Evolutionary conservation across 306 rosid genomes (phyloP), one percentile per base, ranked within the genome.

Genomic region (Canavalia gladiata): DNA sequence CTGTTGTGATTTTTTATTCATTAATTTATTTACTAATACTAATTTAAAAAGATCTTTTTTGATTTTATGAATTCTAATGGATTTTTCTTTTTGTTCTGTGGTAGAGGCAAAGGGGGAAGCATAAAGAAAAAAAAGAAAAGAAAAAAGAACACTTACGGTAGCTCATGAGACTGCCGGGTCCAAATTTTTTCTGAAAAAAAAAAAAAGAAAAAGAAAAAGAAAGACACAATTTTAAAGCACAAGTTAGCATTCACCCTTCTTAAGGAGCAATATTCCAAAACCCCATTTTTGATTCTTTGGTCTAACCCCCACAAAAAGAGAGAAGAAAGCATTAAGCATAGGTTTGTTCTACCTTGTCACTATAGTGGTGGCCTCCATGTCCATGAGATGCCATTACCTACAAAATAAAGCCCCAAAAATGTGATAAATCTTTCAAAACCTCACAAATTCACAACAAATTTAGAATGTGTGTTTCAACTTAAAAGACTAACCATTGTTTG

Each of bases 91-190:
- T 18, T 18, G 0, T 18, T 0, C 25, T 18, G 0, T 18, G 25
- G 25, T 18, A 18, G 25, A 18, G 39, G 30, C 47, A 30, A 34
- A 51, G 13, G n/a, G n/a, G 35, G 31, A 57, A 35, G 63, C 1
- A 18, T 18, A 1, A 43, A 77, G 8, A 71, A 55, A 1, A 1
- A 56, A 64, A 2, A 7, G 33, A 46, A 43, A 50, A 3, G 43
- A 63, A 2, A 47, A 68, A 74, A 2, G 28, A 64, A 64, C 77
- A 90, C 97, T 92, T 83, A 94, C 98, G 94, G 84, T 7, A 76
- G 90, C 86, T 86, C 83, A 82, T 90, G 68, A 94, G 88, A 77
- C 97, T 94, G 45, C 95, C 95, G 1, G 91, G 90, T 84, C 98
- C 97, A 83, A 46, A 86, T 30, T 75, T 79, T 8, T 35, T 89